Evolutionary conservation across 2,329 filamentous ascomycete species (phyloP), one percentile per base, ranked within the genome.

Genomic region (Paraphoma chrysanthemicola): DNA sequence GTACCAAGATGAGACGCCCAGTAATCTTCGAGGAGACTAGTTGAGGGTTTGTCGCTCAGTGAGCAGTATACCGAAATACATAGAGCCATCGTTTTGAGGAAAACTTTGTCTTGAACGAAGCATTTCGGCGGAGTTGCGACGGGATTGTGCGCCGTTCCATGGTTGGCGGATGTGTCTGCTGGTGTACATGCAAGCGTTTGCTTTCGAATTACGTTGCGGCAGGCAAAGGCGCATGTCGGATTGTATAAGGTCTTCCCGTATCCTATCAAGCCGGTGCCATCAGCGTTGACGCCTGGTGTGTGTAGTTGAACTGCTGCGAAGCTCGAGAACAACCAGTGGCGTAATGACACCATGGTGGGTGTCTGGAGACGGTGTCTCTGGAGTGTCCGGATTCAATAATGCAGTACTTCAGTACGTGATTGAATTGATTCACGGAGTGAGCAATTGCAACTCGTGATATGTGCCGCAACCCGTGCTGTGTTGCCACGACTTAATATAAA

Each of bases 21-120:
- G 43, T 60, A 68, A 14, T 59, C 53, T 28, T 60, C 64, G 16
- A 68, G 50, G 9, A 67, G 48, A 44, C 44, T 29, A 14, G 18
- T 39, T 11, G 44, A 4, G 2, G 55, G 58, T 17, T 45, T 44
- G 39, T 61, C 55, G 36, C 49, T 56, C 14, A 55, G 43, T 17
- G 49, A 16, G 48, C 69, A 72, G 23, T 56, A 64, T 1, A 57
- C 49, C 23, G 64, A 56, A 42, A 72, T 68, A 48, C 69, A 72
- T 17, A 62, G 60, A 6, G 69, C 69, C 42, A 69, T 58, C 3
- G 68, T 70, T 12, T 62, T 66, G 9, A 72, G 58, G 41, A 62
- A 72, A 11, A 63, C 29, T 1, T 38, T 50, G 48, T 70, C 64
- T 10, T 47, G 42, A 8, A 63, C 60, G 12, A 59, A 59, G 43